phyloP scores from a whole-genome alignment of 495 filamentous ascomycete species.

The Annulohypoxylon stygium region DNA sequence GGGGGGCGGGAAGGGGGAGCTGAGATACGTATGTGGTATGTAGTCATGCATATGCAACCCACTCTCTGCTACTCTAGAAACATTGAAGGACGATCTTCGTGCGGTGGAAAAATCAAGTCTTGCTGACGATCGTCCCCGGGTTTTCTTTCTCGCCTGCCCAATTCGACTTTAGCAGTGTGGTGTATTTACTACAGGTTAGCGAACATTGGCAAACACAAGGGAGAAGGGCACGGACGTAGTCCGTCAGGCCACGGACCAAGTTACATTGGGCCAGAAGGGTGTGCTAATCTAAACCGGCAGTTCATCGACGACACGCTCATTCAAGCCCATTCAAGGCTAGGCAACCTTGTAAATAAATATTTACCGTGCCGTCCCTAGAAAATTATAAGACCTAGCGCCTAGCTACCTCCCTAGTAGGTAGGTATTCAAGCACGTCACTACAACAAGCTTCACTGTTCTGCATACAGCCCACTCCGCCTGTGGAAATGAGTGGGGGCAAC shows the following conservation, averaged over 20 bases:
- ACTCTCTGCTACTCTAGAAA: too few relatives aligned
- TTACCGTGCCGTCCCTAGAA: background rate
- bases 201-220: constrained; percentile 8
- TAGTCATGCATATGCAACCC: constrained; percentile 7
- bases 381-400: too few relatives aligned
- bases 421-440: constrained; percentile 38
- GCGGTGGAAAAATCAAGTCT: background rate
- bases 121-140: constrained; percentile 26
- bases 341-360: constrained; percentile 6
- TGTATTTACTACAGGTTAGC: background rate
- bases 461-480: constrained; percentile 3
- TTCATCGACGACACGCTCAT: constrained; percentile 18
- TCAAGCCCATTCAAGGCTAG: constrained; percentile 6
- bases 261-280: constrained; percentile 29
- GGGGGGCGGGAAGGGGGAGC: background rate
- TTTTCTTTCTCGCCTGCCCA: constrained; percentile 23
- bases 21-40: background rate
- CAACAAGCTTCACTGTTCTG: constrained; percentile 6
- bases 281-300: constrained; percentile 21
- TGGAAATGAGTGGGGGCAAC: constrained; percentile 27
- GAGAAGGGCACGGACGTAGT: constrained; percentile 8
- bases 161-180: constrained; percentile 8
- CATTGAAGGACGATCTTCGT: background rate
- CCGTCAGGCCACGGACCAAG: background rate
- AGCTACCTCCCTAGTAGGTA: too few relatives aligned